Base-by-base conservation (phyloP, 371 early-diverging fungal species). In the Catenaria anguillulae region DNA sequence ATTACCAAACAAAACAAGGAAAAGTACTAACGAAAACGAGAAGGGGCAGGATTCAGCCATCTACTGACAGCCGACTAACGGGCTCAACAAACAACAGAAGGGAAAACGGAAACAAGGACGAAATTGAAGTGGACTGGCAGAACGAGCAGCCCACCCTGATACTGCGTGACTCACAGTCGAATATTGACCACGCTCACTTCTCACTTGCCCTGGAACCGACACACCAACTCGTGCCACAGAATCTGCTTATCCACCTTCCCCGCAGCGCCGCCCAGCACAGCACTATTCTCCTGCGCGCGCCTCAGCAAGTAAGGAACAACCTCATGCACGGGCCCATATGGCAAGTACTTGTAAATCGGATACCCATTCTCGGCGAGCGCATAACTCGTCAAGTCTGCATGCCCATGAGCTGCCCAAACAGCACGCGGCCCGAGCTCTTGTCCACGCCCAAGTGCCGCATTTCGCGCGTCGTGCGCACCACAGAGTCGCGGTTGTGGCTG, bases 241-340 rank as follows among this genome's bases (percentile, higher is more conserved):
- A 50, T 12, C 31, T 21, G 15, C 21, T 23, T 15, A 31, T 50
- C 52, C 15, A 50, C 15, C 15, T 26, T 10, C 15, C 29, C 52
- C 17, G 40, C 17, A 40, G 17, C 40, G 19, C 70, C 74, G 21
- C 71, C 72, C 4, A 83, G 68, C 19, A 95, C 81, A 17, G 90
- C 78, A 5, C 84, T 80, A 72, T 97, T 97, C 74, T 97, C 98
- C 74, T 93, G 92, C 34, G 94, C 96, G 56, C 97, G 84, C 55
- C 97, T 84, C 56, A 92, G 77, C 65, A 97, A 75, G 72, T 93
- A 97, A 13, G 96, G 96, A 64, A 95, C 86, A 31, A 92, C 90
- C 66, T 92, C 92, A 33, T 84, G 76, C 40, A 88, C 76, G n/a
- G 86, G 82, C 42, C 95, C 95, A 67, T 92, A 94, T 5, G 95